phyloP scores from a whole-genome alignment of 2,329 filamentous ascomycete genomes.

The Fonsecaea multimorphosa region DNA sequence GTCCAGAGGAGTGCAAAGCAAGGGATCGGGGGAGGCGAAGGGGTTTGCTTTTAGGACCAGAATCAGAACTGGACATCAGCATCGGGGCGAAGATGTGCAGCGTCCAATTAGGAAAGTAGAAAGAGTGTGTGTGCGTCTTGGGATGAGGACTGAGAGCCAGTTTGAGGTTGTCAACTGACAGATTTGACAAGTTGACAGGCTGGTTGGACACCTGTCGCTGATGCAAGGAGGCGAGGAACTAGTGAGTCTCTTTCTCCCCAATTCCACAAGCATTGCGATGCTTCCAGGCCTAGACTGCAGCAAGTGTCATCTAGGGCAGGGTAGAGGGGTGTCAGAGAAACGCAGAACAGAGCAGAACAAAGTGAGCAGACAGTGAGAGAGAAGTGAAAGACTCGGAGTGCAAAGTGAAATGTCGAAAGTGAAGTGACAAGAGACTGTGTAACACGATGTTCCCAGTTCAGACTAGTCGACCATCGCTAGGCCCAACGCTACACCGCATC shows the following conservation, averaged over 20 bases:
- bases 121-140: background rate
- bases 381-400: background rate
- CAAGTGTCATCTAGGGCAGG: no score
- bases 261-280: background rate
- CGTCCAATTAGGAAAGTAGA: background rate
- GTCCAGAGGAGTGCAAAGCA: background rate
- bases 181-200: background rate
- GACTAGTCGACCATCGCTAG: background rate
- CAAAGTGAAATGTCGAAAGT: conserved; percentile 4
- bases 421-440: background rate
- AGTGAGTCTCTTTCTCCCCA: background rate
- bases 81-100: background rate
- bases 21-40: background rate
- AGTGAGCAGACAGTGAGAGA: background rate
- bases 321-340: background rate
- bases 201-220: background rate
- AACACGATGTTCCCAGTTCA: background rate
- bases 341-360: background rate
- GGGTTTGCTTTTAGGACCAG: background rate
- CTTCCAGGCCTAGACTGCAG: background rate
- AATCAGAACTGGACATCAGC: background rate
- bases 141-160: background rate
- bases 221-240: background rate
- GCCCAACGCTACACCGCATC: background rate
- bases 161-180: background rate